Evolutionary conservation across 176 grass and related monocot genomes (phyloP), one percentile per base, ranked within the genome.

Genomic region (Pontederia paniculata): DNA sequence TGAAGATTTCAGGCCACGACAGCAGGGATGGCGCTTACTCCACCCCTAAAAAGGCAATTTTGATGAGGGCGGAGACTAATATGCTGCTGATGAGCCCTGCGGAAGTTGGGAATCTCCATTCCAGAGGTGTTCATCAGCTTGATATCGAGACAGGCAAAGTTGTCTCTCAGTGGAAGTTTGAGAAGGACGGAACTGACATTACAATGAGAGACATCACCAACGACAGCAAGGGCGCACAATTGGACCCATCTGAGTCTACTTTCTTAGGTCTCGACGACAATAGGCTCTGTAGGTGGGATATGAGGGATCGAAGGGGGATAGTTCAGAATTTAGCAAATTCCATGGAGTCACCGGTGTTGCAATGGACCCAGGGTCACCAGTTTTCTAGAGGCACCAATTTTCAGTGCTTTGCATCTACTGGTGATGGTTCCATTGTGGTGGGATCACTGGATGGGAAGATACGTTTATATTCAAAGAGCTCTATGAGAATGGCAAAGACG

Each of bases 391-490:
- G 91, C 37, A 97, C 91, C 4, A 97, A 97, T 45, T 97, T 97
- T 60, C 68, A 81, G 4, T 97, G 86, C 65, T 97, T 97, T 65
- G 91, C 91, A 8, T 83, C 70, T 28, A 97, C 91, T 6, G 86
- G 91, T 60, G 86, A 90, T 54, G 91, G 91, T 14, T 97, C 91
- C 0, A 87, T 90, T 7, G 91, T 90, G 11, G 80, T 90, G 3
- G 91, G 91, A 1, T 97, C 91, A 12, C 37, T 87, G 0, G 91
- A 97, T 70, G 86, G 91, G 11, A 97, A 89, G 69, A 97, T 97
- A 45, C 76, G 91, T 5, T 73, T 97, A 4, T 97, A 90, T 53
- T 84, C 86, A 1, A 87, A 80, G 64, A 86, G 63, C 31, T 96
- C 82, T 0, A 96, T 96, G 90, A 62, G 90, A 19, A 96, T 96